These are phyloP conservation scores for Pseudogymnoascus sp. DNA, from an alignment of 2,329 filamentous ascomycete genomes.

Conservation along the genomic window DNA sequence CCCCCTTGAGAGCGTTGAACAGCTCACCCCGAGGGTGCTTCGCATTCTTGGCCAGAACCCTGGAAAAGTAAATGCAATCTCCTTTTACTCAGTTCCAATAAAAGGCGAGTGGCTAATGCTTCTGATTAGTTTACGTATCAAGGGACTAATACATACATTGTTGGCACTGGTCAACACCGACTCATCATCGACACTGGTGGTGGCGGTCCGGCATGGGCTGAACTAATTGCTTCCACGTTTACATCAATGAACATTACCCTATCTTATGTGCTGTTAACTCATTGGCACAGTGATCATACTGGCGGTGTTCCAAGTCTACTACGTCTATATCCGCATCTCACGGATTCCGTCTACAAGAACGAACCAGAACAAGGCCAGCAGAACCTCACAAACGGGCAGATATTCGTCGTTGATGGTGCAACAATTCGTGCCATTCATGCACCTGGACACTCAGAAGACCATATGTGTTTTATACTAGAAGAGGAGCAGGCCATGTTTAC, in stretches of 20 bases:
- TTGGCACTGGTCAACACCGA: slow-evolving; percentile 66
- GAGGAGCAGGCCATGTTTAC: slow-evolving; percentile 78
- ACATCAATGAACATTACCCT: slow-evolving; percentile 52
- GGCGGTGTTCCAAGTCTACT: slow-evolving; percentile 65
- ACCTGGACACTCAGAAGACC: slow-evolving; percentile 71
- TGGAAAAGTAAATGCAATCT: slow-evolving; percentile 53
- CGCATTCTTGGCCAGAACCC: slow-evolving; percentile 87
- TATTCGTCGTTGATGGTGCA: slow-evolving; percentile 48
- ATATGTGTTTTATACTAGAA: slow-evolving; percentile 66
- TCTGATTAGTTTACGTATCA: slow-evolving; percentile 52
- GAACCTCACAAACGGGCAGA: slow-evolving; percentile 45
- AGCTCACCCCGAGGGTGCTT: slow-evolving; percentile 69
- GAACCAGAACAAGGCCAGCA: slow-evolving; percentile 44
- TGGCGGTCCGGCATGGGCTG: slow-evolving; percentile 47
- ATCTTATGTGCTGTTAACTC: slow-evolving; percentile 48
- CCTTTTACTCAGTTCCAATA: slow-evolving; percentile 41
- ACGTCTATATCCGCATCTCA: slow-evolving; percentile 49
- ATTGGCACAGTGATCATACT: slow-evolving; percentile 85
- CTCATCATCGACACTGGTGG: slow-evolving; percentile 83
- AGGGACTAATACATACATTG: slow-evolving; percentile 89
- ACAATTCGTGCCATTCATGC: slow-evolving; percentile 58
- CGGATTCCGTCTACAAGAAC: slow-evolving; percentile 53
- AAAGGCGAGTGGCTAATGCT: slow-evolving; percentile 57
- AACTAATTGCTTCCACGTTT: slow-evolving; percentile 48
- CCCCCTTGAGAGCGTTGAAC: slow-evolving; percentile 62